A percentile compares a stretch with the other conserved stretches of the same genome.
Evolutionary conservation across 2,329 filamentous ascomycete genomes (phyloP).

Genomic region (Stenocarpella maydis): DNA sequence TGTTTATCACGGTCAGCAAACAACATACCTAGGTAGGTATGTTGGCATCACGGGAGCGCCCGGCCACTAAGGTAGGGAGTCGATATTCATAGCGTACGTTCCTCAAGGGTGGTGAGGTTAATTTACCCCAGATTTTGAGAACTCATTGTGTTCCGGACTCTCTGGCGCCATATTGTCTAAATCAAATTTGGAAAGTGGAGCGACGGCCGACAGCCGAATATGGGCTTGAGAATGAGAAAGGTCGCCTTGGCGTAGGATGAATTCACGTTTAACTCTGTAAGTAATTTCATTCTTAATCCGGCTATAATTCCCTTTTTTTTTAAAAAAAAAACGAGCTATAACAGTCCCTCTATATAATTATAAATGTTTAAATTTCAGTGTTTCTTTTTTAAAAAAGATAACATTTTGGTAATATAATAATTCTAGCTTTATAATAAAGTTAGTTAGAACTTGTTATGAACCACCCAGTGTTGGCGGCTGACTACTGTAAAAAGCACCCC

Average conservation of each 20-base stretch:
- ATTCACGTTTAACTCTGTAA: not conserved
- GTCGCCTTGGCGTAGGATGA: not conserved
- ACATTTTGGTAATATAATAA: too few relatives aligned
- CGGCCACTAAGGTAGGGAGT: constrained; percentile 24
- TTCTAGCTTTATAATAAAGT: too few relatives aligned
- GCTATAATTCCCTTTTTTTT: too few relatives aligned
- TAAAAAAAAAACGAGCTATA: too few relatives aligned
- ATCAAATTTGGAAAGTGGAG: constrained; percentile 1
- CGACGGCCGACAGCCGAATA: not conserved
- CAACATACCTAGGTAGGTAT: too few relatives aligned
- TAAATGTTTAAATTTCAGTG: too few relatives aligned
- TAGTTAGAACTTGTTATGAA: too few relatives aligned
- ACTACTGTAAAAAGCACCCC: too few relatives aligned
- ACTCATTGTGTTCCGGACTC: not conserved
- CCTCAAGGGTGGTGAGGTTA: constrained; percentile 7
- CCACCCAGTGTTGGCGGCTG: too few relatives aligned
- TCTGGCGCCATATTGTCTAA: constrained; percentile 12
- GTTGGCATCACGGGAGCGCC: not conserved
- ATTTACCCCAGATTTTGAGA: constrained; percentile 3
- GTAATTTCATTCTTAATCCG: too few relatives aligned
- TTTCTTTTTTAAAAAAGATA: too few relatives aligned
- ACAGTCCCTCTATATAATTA: too few relatives aligned
- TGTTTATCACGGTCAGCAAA: not conserved
- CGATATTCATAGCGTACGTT: constrained; percentile 41
- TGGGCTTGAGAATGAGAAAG: not conserved